Evolutionary conservation across 441 rosid species (phyloP).

Genomic region (Rhodomyrtus psidioides): DNA sequence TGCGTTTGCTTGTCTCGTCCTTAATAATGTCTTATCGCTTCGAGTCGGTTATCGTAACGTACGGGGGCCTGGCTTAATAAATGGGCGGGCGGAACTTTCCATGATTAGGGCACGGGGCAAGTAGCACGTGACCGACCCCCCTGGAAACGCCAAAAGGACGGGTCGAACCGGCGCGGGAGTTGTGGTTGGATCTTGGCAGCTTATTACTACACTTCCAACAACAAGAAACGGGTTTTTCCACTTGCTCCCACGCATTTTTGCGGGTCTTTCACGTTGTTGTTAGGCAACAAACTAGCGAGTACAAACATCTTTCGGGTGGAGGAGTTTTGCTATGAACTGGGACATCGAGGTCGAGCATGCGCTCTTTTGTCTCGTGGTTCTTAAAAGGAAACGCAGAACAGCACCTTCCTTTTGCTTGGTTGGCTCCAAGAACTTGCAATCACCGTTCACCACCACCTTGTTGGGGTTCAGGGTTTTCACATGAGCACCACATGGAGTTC

Average conservation of each 20-base stretch:
- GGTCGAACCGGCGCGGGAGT: not conserved
- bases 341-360: not conserved
- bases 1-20: not conserved
- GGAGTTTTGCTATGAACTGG: not conserved
- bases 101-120: not conserved
- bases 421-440: not conserved
- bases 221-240: not conserved
- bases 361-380: not conserved
- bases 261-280: not conserved
- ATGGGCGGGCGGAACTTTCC: not conserved
- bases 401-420: not conserved
- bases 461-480: not conserved
- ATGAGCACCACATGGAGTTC: not conserved
- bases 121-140: not conserved
- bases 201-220: not conserved
- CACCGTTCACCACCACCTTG: not conserved
- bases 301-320: not conserved
- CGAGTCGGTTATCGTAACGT: not conserved
- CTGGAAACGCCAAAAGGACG: not conserved
- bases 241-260: not conserved
- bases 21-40: not conserved
- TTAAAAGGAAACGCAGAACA: not conserved
- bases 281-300: not conserved
- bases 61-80: not conserved
- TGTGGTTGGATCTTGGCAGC: not conserved